These are phyloP conservation scores for Wickerhamiella domercqiae DNA, from an alignment of 805 yeast species.

Conservation along the genomic window DNA sequence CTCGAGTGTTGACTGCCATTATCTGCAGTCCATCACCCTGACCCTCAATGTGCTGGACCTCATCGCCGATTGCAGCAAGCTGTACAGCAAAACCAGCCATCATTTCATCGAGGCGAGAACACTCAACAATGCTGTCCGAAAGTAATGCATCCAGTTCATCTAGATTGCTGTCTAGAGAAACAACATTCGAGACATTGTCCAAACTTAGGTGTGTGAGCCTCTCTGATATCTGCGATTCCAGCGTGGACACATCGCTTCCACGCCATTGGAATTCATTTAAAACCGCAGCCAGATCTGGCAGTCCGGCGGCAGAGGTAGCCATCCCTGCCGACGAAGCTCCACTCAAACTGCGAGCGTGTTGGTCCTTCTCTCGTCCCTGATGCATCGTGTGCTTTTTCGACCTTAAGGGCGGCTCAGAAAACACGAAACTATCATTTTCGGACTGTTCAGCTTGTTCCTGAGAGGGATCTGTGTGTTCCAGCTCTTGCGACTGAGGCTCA, in stretches of 20 bases:
- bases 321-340: not conserved
- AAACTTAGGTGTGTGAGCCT: constrained; percentile 51
- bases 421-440: too few relatives aligned
- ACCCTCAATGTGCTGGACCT: constrained; percentile 53
- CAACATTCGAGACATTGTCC: constrained; percentile 40
- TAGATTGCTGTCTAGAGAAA: constrained; percentile 34
- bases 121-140: constrained; percentile 33
- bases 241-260: constrained; percentile 38
- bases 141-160: constrained; percentile 31
- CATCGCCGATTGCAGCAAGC: constrained; percentile 46
- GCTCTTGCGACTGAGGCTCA: too few relatives aligned
- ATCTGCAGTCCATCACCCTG: constrained; percentile 75
- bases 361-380: too few relatives aligned
- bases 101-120: constrained; percentile 39
- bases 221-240: constrained; percentile 41
- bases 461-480: too few relatives aligned
- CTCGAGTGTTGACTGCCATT: constrained; percentile 63
- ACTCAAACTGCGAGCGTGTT: not conserved
- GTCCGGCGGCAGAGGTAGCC: not conserved
- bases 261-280: constrained; percentile 71
- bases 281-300: constrained; percentile 38
- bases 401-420: too few relatives aligned
- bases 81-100: constrained; percentile 46
- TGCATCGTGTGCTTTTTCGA: too few relatives aligned
- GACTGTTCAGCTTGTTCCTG: too few relatives aligned